These are phyloP conservation scores for Diaporthe ilicicola DNA, from an alignment of 2,329 filamentous ascomycete species.

Conservation along the genomic window DNA sequence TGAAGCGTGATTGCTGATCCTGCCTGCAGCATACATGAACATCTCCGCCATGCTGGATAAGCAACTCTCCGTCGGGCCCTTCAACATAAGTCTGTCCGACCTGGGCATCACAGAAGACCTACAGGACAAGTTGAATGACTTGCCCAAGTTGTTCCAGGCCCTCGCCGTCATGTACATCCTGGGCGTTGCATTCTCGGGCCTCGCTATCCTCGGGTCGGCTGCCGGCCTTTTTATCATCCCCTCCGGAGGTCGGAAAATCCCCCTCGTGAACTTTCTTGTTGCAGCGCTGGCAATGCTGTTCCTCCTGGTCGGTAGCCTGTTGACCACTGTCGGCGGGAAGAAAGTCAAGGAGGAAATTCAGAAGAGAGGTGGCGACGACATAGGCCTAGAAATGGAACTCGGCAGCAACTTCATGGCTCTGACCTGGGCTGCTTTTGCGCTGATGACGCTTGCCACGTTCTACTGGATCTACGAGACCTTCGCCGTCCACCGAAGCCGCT, in stretches of 20 bases:
- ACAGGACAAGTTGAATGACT: constrained; percentile 55
- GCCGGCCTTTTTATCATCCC: constrained; percentile 41
- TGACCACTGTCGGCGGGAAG: constrained; percentile 51
- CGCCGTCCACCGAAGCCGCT: constrained; percentile 41
- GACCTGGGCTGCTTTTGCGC: constrained; percentile 56
- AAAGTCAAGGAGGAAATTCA: constrained; percentile 50
- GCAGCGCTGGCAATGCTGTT: constrained; percentile 47
- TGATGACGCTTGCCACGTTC: constrained; percentile 49
- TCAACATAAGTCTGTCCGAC: constrained; percentile 54
- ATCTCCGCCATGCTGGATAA: constrained; percentile 56
- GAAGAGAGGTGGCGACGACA: constrained; percentile 51
- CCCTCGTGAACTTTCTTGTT: constrained; percentile 49
- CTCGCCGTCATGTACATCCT: constrained; percentile 60
- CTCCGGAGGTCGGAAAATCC: constrained; percentile 31
- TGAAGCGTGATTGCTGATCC: background rate
- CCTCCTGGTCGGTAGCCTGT: constrained; percentile 52
- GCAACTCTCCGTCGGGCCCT: constrained; percentile 54
- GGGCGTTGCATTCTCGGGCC: constrained; percentile 50
- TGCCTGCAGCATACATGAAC: constrained; percentile 46
- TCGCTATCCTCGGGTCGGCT: constrained; percentile 52
- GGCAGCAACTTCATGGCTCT: constrained; percentile 56
- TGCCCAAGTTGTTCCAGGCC: constrained; percentile 58
- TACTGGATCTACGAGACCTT: constrained; percentile 53
- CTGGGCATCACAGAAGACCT: constrained; percentile 56
- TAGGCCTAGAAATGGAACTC: constrained; percentile 53